Base-by-base conservation (phyloP, 306 rosid genomes). In the Cicer chorassanicum region DNA sequence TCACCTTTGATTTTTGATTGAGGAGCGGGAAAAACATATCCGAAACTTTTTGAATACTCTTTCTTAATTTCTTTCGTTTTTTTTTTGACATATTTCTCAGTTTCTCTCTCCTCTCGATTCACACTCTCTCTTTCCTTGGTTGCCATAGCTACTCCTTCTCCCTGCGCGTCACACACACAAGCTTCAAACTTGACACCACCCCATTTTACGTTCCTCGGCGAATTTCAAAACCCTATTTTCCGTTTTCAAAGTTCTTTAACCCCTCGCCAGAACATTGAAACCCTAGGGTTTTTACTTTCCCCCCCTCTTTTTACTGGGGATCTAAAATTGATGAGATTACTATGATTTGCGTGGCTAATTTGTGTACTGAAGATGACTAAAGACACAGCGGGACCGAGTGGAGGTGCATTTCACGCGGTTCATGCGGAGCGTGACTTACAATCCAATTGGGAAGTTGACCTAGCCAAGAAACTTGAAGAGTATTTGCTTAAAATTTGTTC, bases 391-490 rank as follows among this genome's bases (percentile, higher is more conserved):
- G 97, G 83, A 48, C 73, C 85, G 0, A 75, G 78, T 5, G 81
- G 76, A 12, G 85, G 74, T 2, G 83, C 83, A 39, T 90, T 87
- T 72, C 96, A 92, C 76, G 78, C 81, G 29, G 85, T 95, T 69
- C 97, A 89, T 70, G 87, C 97, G 1, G 97, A 88, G 89, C 98
- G 99, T 50, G 98, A 95, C 88, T 91, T 85, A 6, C 85, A 79
- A 72, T 86, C 93, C 40, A 95, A 95, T 73, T 95, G 99, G 99
- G 99, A 92, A 80, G 98, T 95, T 10, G 93, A 95, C 82, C 97
- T 95, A 13, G 93, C 93, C 57, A 83, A 83, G 73, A 92, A 92
- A 61, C 96, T 92, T 65, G 97, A 95, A 78, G 93, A 86, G 6
- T 95, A 95, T 63, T 49, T 95, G 60, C 78, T 89, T 54, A 91